Evolutionary conservation across 2,329 filamentous ascomycete genomes (phyloP).

Genomic region (Pyricularia grisea): DNA sequence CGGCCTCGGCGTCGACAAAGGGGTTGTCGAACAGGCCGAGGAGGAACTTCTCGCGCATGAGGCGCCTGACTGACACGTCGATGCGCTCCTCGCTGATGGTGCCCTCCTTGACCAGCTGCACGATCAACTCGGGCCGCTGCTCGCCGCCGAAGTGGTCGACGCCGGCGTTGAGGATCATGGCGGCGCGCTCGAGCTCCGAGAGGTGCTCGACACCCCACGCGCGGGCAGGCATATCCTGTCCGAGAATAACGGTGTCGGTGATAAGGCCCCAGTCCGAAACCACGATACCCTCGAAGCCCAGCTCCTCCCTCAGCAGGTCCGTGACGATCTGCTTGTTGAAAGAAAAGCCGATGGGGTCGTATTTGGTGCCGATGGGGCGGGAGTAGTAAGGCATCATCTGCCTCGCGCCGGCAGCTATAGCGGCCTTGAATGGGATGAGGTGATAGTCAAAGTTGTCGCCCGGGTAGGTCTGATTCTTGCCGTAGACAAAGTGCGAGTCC

Average conservation of each 20-base stretch:
- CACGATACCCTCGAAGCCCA: conserved; percentile 42
- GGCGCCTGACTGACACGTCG: conserved; percentile 32
- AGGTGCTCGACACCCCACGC: conserved; percentile 40
- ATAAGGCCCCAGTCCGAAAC: conserved; percentile 43
- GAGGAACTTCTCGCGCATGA: conserved; percentile 39
- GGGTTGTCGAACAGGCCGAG: conserved; percentile 42
- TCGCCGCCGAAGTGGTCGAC: conserved; percentile 45
- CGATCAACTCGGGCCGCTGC: conserved; percentile 33
- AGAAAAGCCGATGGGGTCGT: conserved; percentile 36
- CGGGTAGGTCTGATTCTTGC: conserved; percentile 40
- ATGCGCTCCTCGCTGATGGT: conserved; percentile 31
- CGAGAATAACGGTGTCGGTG: conserved; percentile 30
- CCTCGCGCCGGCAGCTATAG: conserved; percentile 35
- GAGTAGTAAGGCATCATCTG: conserved; percentile 33
- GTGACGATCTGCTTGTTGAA: conserved; percentile 44
- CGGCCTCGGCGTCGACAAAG: conserved; percentile 34
- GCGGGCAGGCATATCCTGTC: conserved; percentile 34
- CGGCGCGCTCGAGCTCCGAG: conserved; percentile 28
- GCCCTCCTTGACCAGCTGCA: conserved; percentile 32
- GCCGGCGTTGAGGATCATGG: conserved; percentile 36
- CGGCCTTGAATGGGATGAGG: conserved; percentile 38
- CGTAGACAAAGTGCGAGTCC: conserved; percentile 42
- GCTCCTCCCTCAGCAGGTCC: conserved; percentile 32
- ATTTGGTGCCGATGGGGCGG: conserved; percentile 32
- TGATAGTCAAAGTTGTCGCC: conserved; percentile 40